Percentiles rank a stretch among this genome's conserved stretches.
phyloP scores from a whole-genome alignment of 1,139 yeast species.

The Zygoascus hellenicus region DNA sequence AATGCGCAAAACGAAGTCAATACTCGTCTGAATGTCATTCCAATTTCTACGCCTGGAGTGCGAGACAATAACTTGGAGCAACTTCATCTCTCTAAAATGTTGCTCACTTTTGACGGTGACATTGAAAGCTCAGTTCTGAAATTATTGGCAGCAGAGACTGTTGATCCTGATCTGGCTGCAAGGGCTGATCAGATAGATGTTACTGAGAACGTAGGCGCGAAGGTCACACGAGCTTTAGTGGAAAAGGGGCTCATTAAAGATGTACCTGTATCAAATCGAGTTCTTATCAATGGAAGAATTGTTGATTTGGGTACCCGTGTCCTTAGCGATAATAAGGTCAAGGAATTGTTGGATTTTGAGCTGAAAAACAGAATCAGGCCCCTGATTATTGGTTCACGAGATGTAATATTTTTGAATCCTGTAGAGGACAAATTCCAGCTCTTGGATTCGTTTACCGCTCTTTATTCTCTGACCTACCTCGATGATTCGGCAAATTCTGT shows the following conservation, averaged over 20 bases:
- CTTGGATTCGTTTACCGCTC: constrained; percentile 25
- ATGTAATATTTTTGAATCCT: constrained; percentile 4
- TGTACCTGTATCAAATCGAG: not conserved
- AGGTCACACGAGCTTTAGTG: not conserved
- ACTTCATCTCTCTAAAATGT: constrained; percentile 3
- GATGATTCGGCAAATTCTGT: constrained; percentile 16
- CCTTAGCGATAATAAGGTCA: constrained; percentile 15
- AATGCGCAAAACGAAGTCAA: not conserved
- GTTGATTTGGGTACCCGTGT: constrained; percentile 11
- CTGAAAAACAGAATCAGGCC: constrained; percentile 22
- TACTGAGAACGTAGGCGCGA: not conserved
- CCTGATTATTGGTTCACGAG: constrained; percentile 13
- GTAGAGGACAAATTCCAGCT: constrained; percentile 15
- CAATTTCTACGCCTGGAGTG: constrained; percentile 8
- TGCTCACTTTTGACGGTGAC: not conserved
- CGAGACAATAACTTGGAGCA: not conserved
- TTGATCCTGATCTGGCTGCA: not conserved
- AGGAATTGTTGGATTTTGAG: constrained; percentile 27
- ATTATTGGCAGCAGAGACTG: not conserved
- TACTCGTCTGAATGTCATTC: constrained; percentile 11
- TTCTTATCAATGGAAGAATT: constrained; percentile 19
- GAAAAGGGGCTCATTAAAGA: not conserved
- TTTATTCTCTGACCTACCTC: constrained; percentile 19
- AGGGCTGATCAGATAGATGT: not conserved
- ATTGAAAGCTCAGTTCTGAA: not conserved